Evolutionary conservation across 495 filamentous ascomycete species (phyloP), one percentile per base, ranked within the genome.

Genomic region (Annulohypoxylon nitens): DNA sequence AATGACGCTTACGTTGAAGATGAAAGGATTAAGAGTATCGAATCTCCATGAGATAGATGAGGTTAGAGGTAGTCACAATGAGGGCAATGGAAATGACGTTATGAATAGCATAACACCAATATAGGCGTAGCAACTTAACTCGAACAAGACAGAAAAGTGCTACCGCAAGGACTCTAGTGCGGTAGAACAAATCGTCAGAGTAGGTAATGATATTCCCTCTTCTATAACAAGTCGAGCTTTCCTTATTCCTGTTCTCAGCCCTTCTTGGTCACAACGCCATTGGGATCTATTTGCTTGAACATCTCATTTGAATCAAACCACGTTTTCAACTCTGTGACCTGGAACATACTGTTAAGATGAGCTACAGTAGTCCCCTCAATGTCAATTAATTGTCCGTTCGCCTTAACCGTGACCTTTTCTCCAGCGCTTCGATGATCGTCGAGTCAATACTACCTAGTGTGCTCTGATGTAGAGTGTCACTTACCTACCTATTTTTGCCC

Each of bases 221-320:
- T 23, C 20, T 23, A 23, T 23, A 23, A 23, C 20, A 23, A 23
- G 20, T 23, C 20, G 20, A 54, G 10, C n/a, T n/a, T 58, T 8
- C 30, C 14, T 39, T 36, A 7, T 16, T 23, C 30, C 39, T 25
- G 2, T 26, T 20, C 20, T 8, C 11, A 0, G 30, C 2, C 11
- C 25, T 20, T 25, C 37, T 30, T 43, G 1, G 45, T 45, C n/a
- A 23, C 37, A 12, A 7, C 16, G 2, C 37, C 37, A 20, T 60
- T 23, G 3, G 37, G 37, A 26, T 60, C 20, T 23, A 60, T 60
- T 12, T 60, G 37, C 36, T 20, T 60, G 23, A 60, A 60, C 57
- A 60, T 60, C 16, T 60, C 57, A n/a, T 60, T 60, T 12, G 37
- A 60, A 14, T 60, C 37, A 20, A 60, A 60, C 23, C 20, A 43